Base-by-base conservation (phyloP, 352 stramenopile species). In the Phytophthora pisi region DNA sequence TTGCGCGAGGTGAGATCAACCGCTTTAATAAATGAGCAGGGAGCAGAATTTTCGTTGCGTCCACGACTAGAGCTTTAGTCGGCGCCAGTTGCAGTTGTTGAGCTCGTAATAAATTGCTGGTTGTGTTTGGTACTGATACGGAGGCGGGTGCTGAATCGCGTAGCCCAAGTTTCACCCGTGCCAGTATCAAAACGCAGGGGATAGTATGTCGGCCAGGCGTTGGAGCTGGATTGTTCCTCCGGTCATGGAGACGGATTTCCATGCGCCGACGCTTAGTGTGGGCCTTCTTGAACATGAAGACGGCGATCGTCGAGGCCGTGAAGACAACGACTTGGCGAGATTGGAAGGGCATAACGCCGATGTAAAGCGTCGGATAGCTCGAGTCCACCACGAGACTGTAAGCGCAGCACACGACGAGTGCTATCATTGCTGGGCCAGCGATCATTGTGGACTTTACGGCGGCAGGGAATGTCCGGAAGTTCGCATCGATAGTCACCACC, bases 221-320 rank as follows among this genome's bases (percentile, higher is more conserved):
- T 13, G 36, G 34, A 20, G 2, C 18, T 50, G 23, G 31, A 50
- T 47, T 47, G 28, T 40, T 59, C 24, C 50, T 20, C 23, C 26
- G 59, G 6, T 23, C 62, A 42, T 7, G 53, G 10, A 24, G 51
- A 6, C 18, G 49, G 28, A 28, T 53, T 53, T 38, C 43, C 26
- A 43, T 58, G 20, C n/a, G 53, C 23, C 34, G 49, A 15, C 47
- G 42, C 30, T 70, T 70, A 47, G 62, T 36, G 30, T 66, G 57
- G 3, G 50, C 49, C 20, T 68, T 71, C 23, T 57, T 64, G 13
- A 60, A 13, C 45, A 75, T 66, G 42, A 75, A 72, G n/a, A 72
- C 40, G 4, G 68, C 38, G 31, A 75, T 50, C 6, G 62, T 75
- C 23, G 55, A 61, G 10, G 68, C 62, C 0, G 57, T 53, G 20